Percentiles rank a stretch among this genome's conserved stretches.
Evolutionary conservation across 176 grass and related monocot species (phyloP).

Genomic region (Pharus latifolius): DNA sequence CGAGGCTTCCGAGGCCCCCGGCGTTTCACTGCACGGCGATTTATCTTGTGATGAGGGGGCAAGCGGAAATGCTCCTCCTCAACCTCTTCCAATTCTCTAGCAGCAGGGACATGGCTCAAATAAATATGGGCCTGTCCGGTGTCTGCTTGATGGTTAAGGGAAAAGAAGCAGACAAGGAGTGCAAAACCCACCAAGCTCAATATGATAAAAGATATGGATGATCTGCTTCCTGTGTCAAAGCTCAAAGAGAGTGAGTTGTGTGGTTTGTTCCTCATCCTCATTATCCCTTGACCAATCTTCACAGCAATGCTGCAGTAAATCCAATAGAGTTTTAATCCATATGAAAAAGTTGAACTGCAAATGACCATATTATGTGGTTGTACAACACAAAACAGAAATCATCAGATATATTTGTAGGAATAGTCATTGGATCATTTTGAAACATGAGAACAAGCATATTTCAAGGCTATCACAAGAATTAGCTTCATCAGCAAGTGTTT

Average conservation of each 20-base stretch:
- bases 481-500: background rate
- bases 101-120: slow-evolving; percentile 9
- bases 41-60: slow-evolving; percentile 54
- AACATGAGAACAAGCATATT: background rate
- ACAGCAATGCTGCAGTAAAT: slow-evolving; percentile 50
- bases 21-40: slow-evolving; percentile 64
- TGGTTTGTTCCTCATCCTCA: slow-evolving; percentile 68
- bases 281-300: slow-evolving; percentile 51
- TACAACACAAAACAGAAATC: background rate
- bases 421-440: background rate
- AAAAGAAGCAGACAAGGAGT: slow-evolving; percentile 39
- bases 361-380: background rate
- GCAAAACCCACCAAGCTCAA: slow-evolving; percentile 50
- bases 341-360: background rate
- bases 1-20: slow-evolving; percentile 27
- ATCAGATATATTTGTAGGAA: background rate
- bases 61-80: slow-evolving; percentile 60
- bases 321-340: background rate
- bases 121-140: slow-evolving; percentile 17
- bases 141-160: slow-evolving; percentile 18
- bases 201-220: slow-evolving; percentile 22
- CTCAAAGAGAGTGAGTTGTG: slow-evolving; percentile 60
- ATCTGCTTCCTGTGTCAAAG: slow-evolving; percentile 63
- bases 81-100: slow-evolving; percentile 53
- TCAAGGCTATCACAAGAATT: background rate